Percentiles rank a stretch among this genome's conserved stretches.
phyloP scores from a whole-genome alignment of 2,329 filamentous ascomycete genomes.

The Cercospora zeina region DNA sequence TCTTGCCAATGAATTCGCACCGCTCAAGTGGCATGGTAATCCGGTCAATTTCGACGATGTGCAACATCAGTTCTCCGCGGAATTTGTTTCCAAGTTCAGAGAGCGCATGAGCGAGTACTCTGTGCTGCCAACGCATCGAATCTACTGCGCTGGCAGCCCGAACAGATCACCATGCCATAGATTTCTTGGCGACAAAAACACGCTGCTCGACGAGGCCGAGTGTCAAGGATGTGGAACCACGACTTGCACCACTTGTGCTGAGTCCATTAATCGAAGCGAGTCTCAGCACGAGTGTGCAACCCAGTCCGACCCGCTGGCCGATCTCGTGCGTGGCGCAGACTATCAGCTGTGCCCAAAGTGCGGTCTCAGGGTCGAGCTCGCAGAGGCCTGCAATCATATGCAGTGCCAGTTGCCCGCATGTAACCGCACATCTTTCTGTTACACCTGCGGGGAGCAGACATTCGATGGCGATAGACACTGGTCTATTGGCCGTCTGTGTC shows the following conservation, averaged over 20 bases:
- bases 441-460: constrained; percentile 1
- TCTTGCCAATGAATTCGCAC: constrained; percentile 7
- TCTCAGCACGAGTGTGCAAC: neutral
- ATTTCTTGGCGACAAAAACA: neutral
- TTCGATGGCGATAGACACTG: constrained; percentile 1
- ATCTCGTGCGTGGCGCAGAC: neutral
- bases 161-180: neutral
- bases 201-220: neutral
- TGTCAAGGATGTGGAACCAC: neutral
- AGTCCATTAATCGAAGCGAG: neutral
- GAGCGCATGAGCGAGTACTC: neutral
- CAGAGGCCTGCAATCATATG: constrained; percentile 15
- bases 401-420: neutral
- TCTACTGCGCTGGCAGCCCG: constrained; percentile 8
- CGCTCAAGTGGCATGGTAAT: neutral
- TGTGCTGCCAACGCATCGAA: neutral
- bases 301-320: neutral
- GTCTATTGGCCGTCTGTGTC: neutral
- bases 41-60: neutral
- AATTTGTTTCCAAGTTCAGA: neutral
- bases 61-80: constrained; percentile 6
- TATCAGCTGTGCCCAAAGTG: neutral
- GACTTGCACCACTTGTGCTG: neutral
- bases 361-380: neutral
- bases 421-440: constrained; percentile 1